Conservation (phyloP, 2,329 filamentous ascomycete genomes). For the Ophiostoma piceae region DNA sequence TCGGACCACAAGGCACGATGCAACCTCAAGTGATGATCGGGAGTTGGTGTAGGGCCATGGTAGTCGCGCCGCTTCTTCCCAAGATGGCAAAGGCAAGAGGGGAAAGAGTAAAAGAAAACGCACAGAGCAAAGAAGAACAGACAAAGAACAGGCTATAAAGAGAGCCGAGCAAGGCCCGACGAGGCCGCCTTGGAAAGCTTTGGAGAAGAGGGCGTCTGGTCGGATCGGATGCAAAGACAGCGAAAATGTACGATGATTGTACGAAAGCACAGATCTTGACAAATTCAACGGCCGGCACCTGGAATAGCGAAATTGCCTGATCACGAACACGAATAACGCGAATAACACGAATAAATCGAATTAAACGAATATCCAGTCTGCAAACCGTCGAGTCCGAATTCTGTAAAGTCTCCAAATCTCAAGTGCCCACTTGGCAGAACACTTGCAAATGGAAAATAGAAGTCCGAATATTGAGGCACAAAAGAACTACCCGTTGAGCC, state of each 20-base stretch:
- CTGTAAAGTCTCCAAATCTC: not conserved
- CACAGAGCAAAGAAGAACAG: not conserved
- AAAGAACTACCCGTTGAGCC: constrained; percentile 13
- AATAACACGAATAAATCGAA: not conserved
- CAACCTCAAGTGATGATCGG: constrained; percentile 16
- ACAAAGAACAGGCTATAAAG: not conserved
- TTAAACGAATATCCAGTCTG: not conserved
- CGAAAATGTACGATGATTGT: not conserved
- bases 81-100: constrained; percentile 11
- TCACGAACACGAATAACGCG: constrained; percentile 4
- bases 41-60: not conserved
- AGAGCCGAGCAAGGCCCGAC: not conserved
- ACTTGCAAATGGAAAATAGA: not conserved
- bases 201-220: not conserved
- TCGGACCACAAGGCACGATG: constrained; percentile 23
- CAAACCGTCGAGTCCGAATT: not conserved
- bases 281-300: not conserved
- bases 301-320: not conserved
- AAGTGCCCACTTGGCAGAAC: not conserved
- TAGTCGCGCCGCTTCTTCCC: not conserved
- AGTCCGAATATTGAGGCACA: not conserved
- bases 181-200: not conserved
- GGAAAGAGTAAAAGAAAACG: not conserved
- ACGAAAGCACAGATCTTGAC: not conserved
- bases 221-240: not conserved